Conservation (phyloP, 2,329 filamentous ascomycete species). For the Fusarium camptoceras region DNA sequence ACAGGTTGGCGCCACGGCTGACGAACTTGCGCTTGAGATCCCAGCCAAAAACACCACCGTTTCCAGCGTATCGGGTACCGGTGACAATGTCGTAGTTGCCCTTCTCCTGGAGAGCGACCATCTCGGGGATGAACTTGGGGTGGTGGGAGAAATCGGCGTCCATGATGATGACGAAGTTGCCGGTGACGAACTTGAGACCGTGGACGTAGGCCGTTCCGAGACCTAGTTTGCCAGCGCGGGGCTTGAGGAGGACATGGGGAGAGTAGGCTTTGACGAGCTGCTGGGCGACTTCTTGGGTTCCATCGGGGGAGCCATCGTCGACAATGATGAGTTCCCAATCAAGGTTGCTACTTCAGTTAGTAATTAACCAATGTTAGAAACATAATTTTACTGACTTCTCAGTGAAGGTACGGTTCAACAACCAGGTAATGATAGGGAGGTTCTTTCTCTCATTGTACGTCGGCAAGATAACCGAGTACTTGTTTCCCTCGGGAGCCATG, state of each 20-base stretch:
- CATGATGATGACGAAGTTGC: constrained; percentile 99
- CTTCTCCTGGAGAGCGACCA: constrained; percentile 83
- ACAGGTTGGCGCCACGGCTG: constrained; percentile 89
- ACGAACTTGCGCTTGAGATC: constrained; percentile 91
- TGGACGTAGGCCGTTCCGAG: constrained; percentile 97
- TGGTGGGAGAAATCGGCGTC: constrained; percentile 99
- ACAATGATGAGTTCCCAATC: constrained; percentile 98
- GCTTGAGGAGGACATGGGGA: constrained; percentile 83
- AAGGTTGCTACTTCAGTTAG: constrained; percentile 72
- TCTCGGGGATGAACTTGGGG: constrained; percentile 97
- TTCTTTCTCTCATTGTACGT: constrained; percentile 99
- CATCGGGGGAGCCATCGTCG: constrained; percentile 97
- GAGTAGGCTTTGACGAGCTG: constrained; percentile 90
- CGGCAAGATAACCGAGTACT: constrained; percentile 96
- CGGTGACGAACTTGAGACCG: constrained; percentile 87
- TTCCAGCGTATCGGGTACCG: constrained; percentile 90
- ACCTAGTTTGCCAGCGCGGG: constrained; percentile 94
- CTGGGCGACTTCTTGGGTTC: constrained; percentile 88
- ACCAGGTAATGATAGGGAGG: constrained; percentile 93
- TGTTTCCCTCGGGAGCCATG: constrained; percentile 70
- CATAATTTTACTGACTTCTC: constrained; percentile 71
- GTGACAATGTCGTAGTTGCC: constrained; percentile 96
- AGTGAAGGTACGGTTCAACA: constrained; percentile 91
- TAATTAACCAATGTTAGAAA: not conserved
- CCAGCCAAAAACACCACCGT: constrained; percentile 95